Base-by-base conservation (phyloP, 2,329 filamentous ascomycete genomes). In the Fonsecaea erecta region DNA sequence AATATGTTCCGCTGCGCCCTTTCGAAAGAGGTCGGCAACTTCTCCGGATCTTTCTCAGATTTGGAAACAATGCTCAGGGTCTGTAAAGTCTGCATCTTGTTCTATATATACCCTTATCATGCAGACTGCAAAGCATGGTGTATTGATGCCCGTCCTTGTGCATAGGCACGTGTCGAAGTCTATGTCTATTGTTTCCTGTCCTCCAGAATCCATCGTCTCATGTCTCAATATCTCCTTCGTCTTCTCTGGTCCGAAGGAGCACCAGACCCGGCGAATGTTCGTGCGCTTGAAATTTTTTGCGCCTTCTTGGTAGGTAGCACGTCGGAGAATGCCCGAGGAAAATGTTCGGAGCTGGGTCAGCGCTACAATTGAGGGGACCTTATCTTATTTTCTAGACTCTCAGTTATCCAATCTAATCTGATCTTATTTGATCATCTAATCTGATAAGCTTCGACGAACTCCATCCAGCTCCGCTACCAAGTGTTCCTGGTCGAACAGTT, bases 71-170 rank as follows among this genome's bases (percentile, higher is more conserved):
- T 24, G n/a, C 35, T n/a, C 28, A 1, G 6, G 18, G 14, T n/a
- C 18, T 11, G 37, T 40, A 40, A 4, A 11, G 4, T 40, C 37
- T 40, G 37, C 43, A 48, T 24, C 43, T 48, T 48, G 43, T 48
- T 48, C 43, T 48, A 48, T 48, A 48, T 48, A 48, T 48, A 48
- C 18, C n/a, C 43, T 48, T 48, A 48, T 48, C 43, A 24, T 48
- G 43, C 43, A 48, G 18, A 12, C 7, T 48, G 18, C 18, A 48
- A 48, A 11, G 9, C 18, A 48, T 48, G 9, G 7, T 12, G 18
- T 24, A 48, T 9, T 8, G 7, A 21, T 48, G 18, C 43, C 21
- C 24, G 43, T 11, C 21, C 21, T 48, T 24, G 43, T 24, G 43
- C 43, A 48, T 24, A 12, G 21, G 18, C 18, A 24, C 43, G 24